These are phyloP conservation scores for Euphorbia pulcherrima DNA, from an alignment of 345 rosid genomes.

Conservation along the genomic window DNA sequence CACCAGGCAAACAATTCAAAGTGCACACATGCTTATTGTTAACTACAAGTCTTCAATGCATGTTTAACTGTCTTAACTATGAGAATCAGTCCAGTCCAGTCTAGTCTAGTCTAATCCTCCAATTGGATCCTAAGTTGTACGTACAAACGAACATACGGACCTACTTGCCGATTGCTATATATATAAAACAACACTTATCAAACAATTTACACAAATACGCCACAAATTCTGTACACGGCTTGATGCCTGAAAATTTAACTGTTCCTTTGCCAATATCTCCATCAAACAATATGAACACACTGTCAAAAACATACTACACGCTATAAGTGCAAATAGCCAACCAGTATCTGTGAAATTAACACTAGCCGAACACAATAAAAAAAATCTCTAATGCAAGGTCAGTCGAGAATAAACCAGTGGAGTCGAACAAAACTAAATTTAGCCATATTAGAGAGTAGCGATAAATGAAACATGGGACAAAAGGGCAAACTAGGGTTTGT, in stretches of 20 bases:
- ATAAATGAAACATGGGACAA: background rate
- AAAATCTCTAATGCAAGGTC: no score
- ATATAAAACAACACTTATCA: no score
- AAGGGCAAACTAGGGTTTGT: slow-evolving; percentile 36
- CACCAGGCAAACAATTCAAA: background rate
- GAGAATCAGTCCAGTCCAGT: no score
- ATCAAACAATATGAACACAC: background rate
- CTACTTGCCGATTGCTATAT: no score
- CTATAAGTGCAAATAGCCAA: background rate
- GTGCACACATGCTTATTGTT: background rate
- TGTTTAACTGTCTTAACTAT: no score
- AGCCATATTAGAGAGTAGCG: no score
- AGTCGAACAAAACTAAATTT: background rate
- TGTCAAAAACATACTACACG: background rate
- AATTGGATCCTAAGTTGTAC: no score
- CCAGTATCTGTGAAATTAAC: background rate
- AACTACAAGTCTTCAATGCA: background rate
- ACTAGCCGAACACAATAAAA: background rate
- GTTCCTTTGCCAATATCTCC: no score
- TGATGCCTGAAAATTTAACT: no score
- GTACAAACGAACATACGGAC: no score
- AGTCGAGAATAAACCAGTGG: background rate
- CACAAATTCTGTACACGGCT: background rate
- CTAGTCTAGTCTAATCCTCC: no score
- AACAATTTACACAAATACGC: no score